phyloP scores from a whole-genome alignment of 2,329 filamentous ascomycete genomes.

The Didymella glomerata region DNA sequence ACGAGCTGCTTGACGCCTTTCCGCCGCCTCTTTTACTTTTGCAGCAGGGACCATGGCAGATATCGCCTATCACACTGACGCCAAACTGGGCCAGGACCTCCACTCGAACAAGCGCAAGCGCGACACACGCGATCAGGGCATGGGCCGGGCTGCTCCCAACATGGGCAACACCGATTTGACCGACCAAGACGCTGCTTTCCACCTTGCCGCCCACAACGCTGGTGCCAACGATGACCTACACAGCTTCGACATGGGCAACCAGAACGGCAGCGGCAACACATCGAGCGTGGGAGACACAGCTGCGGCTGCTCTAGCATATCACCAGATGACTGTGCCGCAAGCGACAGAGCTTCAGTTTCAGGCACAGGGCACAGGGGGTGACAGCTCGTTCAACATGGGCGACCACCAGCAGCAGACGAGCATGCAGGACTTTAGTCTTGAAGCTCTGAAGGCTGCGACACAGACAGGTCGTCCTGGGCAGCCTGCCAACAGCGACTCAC shows the following conservation, averaged over 20 bases:
- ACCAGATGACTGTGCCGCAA: constrained; percentile 65
- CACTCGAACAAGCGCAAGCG: constrained; percentile 58
- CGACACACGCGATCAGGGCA: constrained; percentile 55
- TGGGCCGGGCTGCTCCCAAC: constrained; percentile 49
- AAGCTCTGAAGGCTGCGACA: constrained; percentile 60
- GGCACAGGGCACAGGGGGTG: constrained; percentile 54
- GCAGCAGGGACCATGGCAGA: constrained; percentile 43
- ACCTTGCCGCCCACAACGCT: constrained; percentile 53
- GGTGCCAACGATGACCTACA: constrained; percentile 55
- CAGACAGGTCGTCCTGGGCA: constrained; percentile 58
- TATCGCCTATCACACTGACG: constrained; percentile 50
- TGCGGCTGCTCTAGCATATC: constrained; percentile 63
- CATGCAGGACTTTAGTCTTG: constrained; percentile 55
- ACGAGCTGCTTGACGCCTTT: constrained; percentile 1
- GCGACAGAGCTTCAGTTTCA: constrained; percentile 64
- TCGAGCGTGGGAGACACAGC: constrained; percentile 66
- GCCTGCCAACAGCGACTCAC: constrained; percentile 45
- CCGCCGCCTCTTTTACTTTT: constrained; percentile 13
- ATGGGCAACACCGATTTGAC: constrained; percentile 45
- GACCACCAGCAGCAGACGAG: constrained; percentile 53
- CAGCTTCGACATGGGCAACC: constrained; percentile 53
- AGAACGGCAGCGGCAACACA: constrained; percentile 62
- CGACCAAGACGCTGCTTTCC: constrained; percentile 50
- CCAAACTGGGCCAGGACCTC: constrained; percentile 45
- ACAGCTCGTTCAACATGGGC: constrained; percentile 55